A percentile compares a stretch with the other conserved stretches of the same genome.
Conservation (phyloP, 164 flowering plant genomes). For the Berberis thunbergii region DNA sequence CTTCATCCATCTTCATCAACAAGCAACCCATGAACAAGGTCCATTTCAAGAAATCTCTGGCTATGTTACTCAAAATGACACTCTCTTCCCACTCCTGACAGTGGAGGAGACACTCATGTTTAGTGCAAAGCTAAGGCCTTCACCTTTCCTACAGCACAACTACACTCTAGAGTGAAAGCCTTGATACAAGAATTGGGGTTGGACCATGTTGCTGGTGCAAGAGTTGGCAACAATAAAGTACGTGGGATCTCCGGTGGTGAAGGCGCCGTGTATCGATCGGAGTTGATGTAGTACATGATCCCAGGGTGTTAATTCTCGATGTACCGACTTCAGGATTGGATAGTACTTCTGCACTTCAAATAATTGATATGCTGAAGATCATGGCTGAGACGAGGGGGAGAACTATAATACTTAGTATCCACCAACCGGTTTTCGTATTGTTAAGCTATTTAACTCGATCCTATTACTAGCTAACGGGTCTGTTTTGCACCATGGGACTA, state of each 20-base stretch:
- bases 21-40: conserved; percentile 38
- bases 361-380: conserved; percentile 69
- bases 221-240: conserved; percentile 61
- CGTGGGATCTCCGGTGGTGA: conserved; percentile 97
- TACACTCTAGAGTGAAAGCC: conserved; percentile 37
- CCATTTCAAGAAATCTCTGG: conserved; percentile 65
- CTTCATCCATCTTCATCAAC: conserved; percentile 46
- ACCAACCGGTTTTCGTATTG: conserved; percentile 86
- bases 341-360: conserved; percentile 80
- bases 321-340: conserved; percentile 97
- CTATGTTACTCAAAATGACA: conserved; percentile 81
- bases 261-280: conserved; percentile 89
- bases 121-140: conserved; percentile 62
- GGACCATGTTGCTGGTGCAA: conserved; percentile 41
- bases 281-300: conserved; percentile 81
- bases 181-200: conserved; percentile 68
- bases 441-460: conserved; percentile 63
- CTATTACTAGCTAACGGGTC: conserved; percentile 70
- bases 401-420: conserved; percentile 77
- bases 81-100: conserved; percentile 45
- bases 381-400: conserved; percentile 79
- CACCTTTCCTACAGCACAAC: conserved; percentile 25
- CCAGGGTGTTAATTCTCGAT: conserved; percentile 72
- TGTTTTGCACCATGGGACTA: conserved; percentile 71
- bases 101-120: conserved; percentile 85